These are phyloP conservation scores for Starmerella apis DNA, from an alignment of 805 yeast species.

Conservation along the genomic window DNA sequence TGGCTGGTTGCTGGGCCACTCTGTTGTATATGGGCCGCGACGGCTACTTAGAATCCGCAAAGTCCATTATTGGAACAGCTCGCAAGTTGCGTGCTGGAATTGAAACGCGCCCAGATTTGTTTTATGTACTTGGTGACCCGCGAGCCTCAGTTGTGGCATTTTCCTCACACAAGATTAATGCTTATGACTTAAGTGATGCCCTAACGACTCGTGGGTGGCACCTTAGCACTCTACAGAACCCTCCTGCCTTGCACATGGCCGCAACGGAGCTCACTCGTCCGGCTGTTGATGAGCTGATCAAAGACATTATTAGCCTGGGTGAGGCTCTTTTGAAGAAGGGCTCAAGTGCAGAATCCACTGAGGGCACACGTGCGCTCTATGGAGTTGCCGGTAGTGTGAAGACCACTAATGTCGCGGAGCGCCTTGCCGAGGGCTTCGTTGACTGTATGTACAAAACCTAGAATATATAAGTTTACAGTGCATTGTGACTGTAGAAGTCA, in stretches of 20 bases:
- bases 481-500: too few species aligned
- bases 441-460: constrained; percentile 60
- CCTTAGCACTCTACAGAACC: constrained; percentile 72
- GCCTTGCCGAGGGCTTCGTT: constrained; percentile 65
- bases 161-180: constrained; percentile 48
- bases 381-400: constrained; percentile 91
- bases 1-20: constrained; percentile 99
- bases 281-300: constrained; percentile 49
- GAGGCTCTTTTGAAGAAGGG: constrained; percentile 34
- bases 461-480: too few species aligned
- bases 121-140: constrained; percentile 70
- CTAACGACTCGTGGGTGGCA: constrained; percentile 75
- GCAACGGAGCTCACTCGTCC: constrained; percentile 61
- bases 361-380: constrained; percentile 73
- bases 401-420: constrained; percentile 75
- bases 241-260: constrained; percentile 86
- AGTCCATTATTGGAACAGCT: constrained; percentile 57
- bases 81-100: constrained; percentile 41
- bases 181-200: constrained; percentile 70
- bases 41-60: constrained; percentile 66
- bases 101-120: constrained; percentile 44
- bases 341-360: constrained; percentile 25
- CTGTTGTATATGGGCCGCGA: constrained; percentile 67
- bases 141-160: constrained; percentile 72
- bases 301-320: constrained; percentile 41